A percentile compares a stretch with the other conserved stretches of the same genome.
These are phyloP conservation scores for Suillus weaverae DNA, from an alignment of 768 basidiomycete genomes.

Conservation along the genomic window DNA sequence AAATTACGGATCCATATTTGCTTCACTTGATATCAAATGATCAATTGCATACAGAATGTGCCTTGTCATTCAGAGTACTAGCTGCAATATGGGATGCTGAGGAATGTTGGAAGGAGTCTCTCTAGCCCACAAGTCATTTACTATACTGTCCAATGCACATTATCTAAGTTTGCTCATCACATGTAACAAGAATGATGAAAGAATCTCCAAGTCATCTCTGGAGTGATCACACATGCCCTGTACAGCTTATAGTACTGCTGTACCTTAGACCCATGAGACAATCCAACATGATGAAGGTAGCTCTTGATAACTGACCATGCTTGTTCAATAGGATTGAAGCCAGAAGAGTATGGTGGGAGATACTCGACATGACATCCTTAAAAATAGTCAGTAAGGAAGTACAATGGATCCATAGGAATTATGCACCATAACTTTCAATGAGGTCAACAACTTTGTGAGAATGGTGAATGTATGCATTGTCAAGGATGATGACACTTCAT, in stretches of 20 bases:
- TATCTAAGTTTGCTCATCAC: neutral
- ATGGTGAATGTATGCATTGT: conserved; percentile 23
- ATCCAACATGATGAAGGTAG: conserved; percentile 8
- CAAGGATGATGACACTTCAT: conserved; percentile 17
- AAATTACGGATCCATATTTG: neutral
- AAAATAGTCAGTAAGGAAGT: conserved; percentile 9
- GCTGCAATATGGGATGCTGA: neutral
- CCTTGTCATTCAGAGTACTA: neutral
- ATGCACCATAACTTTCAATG: neutral
- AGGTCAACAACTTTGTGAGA: conserved; percentile 19
- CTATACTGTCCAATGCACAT: neutral
- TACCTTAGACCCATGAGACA: conserved; percentile 1
- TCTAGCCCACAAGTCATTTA: neutral
- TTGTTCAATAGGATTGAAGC: conserved; percentile 33
- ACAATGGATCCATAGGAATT: conserved; percentile 11
- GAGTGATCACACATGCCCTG: conserved; percentile 11
- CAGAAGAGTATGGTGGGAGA: conserved; percentile 32
- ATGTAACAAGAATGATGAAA: conserved; percentile 20
- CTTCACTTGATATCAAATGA: neutral
- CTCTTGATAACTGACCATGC: conserved; percentile 26
- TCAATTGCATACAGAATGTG: neutral
- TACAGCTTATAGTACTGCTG: conserved; percentile 11
- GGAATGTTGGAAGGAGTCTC: neutral
- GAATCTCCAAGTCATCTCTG: conserved; percentile 12
- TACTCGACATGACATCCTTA: conserved; percentile 22